A percentile compares a stretch with the other conserved stretches of the same genome.
Evolutionary conservation across 2,329 filamentous ascomycete genomes (phyloP).

Genomic region (Mollisiaceae sp.): DNA sequence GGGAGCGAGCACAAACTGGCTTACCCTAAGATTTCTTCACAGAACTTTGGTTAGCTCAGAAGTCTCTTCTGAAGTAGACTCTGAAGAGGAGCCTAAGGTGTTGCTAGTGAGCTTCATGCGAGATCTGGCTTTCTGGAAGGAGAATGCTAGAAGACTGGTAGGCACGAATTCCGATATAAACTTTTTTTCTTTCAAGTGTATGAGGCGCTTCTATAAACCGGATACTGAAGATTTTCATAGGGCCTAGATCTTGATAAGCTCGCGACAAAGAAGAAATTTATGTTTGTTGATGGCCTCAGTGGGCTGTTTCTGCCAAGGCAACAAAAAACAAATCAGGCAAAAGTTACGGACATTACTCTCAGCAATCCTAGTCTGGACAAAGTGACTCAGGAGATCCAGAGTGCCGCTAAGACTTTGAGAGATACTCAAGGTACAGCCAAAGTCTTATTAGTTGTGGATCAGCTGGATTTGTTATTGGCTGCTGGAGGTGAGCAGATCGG

Average conservation of each 20-base stretch:
- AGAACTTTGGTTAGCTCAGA: constrained; percentile 34
- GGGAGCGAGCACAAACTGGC: constrained; percentile 69
- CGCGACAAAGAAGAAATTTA: constrained; percentile 62
- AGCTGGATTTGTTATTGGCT: constrained; percentile 68
- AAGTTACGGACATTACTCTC: constrained; percentile 26
- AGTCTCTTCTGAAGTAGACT: constrained; percentile 37
- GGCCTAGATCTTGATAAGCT: constrained; percentile 73
- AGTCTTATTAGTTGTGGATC: constrained; percentile 68
- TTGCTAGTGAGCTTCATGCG: constrained; percentile 84
- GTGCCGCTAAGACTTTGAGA: constrained; percentile 29
- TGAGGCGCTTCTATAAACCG: not conserved
- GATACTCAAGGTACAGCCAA: constrained; percentile 38
- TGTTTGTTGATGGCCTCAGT: constrained; percentile 71
- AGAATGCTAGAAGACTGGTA: constrained; percentile 71
- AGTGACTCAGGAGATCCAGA: constrained; percentile 31
- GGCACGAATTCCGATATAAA: constrained; percentile 34
- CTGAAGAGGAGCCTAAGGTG: constrained; percentile 54
- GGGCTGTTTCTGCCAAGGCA: constrained; percentile 34
- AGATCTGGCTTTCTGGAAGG: constrained; percentile 78
- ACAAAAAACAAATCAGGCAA: constrained; percentile 11
- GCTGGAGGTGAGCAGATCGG: constrained; percentile 54
- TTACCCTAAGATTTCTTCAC: constrained; percentile 60
- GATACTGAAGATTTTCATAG: constrained; percentile 44
- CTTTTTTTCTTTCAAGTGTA: not conserved
- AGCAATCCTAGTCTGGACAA: constrained; percentile 25